Percentiles rank a stretch among this genome's conserved stretches.
Evolutionary conservation across 805 yeast genomes (phyloP).

Genomic region (Tetrapisispora nanseiensis): DNA sequence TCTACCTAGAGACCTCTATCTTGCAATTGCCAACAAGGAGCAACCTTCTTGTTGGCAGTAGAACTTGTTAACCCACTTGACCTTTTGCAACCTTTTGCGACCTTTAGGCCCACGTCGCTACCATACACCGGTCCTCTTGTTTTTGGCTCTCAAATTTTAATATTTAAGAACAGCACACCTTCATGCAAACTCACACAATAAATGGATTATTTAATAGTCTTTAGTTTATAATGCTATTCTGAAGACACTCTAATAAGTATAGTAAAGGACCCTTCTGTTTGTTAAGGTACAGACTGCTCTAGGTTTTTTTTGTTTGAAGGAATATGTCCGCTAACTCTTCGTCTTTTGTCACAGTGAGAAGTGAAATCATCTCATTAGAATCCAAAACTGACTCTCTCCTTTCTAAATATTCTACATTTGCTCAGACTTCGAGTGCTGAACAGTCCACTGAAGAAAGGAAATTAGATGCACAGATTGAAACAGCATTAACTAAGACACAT

Average conservation of each 20-base stretch:
- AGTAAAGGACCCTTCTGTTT: no score
- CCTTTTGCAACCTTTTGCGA: no score
- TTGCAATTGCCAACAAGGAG: no score
- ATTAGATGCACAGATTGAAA: slow-evolving; percentile 40
- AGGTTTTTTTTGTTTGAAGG: not conserved
- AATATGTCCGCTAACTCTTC: not conserved
- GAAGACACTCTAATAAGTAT: no score
- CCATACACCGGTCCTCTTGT: not conserved
- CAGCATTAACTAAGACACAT: slow-evolving; percentile 42
- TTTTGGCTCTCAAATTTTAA: no score
- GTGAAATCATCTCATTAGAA: slow-evolving; percentile 62
- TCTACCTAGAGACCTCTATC: not conserved
- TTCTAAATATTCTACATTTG: slow-evolving; percentile 44
- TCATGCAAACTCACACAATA: no score
- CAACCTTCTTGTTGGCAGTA: no score
- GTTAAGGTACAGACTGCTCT: no score
- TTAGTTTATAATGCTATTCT: no score
- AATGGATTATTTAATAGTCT: no score
- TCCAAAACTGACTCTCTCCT: slow-evolving; percentile 51
- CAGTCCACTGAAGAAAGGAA: slow-evolving; percentile 41
- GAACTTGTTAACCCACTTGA: not conserved
- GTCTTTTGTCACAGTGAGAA: slow-evolving; percentile 56
- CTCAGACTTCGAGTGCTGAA: slow-evolving; percentile 40
- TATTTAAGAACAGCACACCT: no score
- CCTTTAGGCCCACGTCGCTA: no score